Evolutionary conservation across 208 protist genomes (phyloP), one percentile per base, ranked within the genome.

Genomic region (Crithidia bombi): DNA sequence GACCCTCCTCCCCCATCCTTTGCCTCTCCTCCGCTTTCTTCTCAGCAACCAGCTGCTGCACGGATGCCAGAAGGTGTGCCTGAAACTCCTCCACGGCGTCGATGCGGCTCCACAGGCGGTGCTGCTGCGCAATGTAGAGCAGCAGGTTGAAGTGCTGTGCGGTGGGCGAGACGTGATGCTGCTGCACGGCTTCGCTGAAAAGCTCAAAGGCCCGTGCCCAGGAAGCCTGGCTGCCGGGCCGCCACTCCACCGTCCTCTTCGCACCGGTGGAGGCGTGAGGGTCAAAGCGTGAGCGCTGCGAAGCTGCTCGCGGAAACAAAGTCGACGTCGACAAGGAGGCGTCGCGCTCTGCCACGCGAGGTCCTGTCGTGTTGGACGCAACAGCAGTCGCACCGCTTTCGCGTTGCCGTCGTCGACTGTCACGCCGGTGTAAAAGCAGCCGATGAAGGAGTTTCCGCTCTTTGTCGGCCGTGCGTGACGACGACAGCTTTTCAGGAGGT

Each of bases 141-240:
- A 94, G 68, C 0, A 91, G 69, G 58, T 91, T 90, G 49, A 94
- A 81, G 68, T 94, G 89, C 65, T 83, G 79, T n/a, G 82, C 75
- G 4, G 81, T 87, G 5, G 89, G 86, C 14, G 81, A 71, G 15
- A 93, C 83, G 32, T 71, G 81, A 35, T 85, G 81, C 47, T 80
- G 49, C 39, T 79, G 70, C 19, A 91, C 56, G 10, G 85, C 85
- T 11, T 87, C 79, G 44, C 69, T 70, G 61, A 93, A 93, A 25
- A 89, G 70, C 25, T 57, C 19, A 54, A 93, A 82, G 32, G 87
- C 81, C 5, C 58, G 46, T 25, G 75, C 43, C 87, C 87, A 92
- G 17, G 75, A 35, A 19, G 70, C 70, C 11, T 35, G 28, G 10
- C 28, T 23, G 28, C 59, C 12, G 17, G 21, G 11, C 25, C 21